Evolutionary conservation across 2,329 filamentous ascomycete genomes (phyloP).

Genomic region (Trichoderma oligosporum): DNA sequence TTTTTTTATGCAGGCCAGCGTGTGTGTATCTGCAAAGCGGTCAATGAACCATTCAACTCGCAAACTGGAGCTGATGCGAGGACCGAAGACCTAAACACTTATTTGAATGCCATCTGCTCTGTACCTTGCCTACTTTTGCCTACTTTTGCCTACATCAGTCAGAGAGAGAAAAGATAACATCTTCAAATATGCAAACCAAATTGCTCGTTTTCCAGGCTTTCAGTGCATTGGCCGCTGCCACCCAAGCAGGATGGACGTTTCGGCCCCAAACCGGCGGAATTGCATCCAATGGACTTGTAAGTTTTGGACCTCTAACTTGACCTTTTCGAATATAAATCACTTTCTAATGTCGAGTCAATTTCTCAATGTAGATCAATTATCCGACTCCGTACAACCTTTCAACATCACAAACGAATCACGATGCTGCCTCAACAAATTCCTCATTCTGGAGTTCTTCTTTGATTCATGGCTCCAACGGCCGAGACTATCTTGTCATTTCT

Average conservation of each 20-base stretch:
- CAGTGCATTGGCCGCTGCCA: background rate
- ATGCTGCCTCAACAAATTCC: background rate
- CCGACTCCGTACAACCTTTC: conserved; percentile 4
- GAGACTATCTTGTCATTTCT: conserved; percentile 5
- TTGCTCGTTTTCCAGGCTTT: background rate
- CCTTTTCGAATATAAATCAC: too few species aligned
- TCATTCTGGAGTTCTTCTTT: conserved; percentile 13
- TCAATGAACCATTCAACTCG: too few species aligned
- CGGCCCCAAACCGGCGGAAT: background rate
- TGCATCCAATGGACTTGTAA: background rate
- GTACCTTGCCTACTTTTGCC: too few species aligned
- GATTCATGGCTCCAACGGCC: conserved; percentile 11
- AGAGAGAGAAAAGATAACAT: too few species aligned
- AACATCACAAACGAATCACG: background rate
- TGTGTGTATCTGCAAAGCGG: too few species aligned
- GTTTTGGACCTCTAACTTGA: background rate
- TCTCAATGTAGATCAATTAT: background rate
- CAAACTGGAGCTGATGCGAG: too few species aligned
- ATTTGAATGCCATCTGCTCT: too few species aligned
- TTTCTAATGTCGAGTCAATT: background rate
- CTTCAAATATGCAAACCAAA: background rate
- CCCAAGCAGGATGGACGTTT: conserved; percentile 5
- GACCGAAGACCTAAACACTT: too few species aligned
- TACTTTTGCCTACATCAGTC: too few species aligned
- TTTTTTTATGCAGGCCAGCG: too few species aligned